Conservation (phyloP, 768 basidiomycete species). For the Terana coerulea region DNA sequence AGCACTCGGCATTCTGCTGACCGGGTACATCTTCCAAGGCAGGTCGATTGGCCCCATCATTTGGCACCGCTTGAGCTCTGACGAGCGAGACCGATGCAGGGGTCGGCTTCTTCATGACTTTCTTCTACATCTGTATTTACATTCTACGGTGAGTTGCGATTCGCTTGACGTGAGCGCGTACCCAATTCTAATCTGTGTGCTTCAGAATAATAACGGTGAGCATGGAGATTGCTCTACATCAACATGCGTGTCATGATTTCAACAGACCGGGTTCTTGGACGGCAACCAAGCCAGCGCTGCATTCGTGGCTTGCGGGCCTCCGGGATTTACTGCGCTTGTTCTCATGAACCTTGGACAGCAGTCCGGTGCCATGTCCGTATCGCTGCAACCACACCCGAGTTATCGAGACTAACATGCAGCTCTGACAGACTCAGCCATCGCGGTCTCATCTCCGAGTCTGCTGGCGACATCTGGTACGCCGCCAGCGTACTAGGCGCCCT, state of each 20-base stretch:
- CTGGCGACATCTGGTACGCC: conserved; percentile 45
- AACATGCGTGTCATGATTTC: not conserved
- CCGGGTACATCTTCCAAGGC: conserved; percentile 49
- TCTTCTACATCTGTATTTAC: conserved; percentile 48
- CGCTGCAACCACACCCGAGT: not conserved
- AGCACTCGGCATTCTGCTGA: conserved; percentile 38
- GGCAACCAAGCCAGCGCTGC: conserved; percentile 47
- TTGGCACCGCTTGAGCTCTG: not conserved
- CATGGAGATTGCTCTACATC: not conserved
- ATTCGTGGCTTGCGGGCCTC: conserved; percentile 46
- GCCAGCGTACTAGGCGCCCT: conserved; percentile 35
- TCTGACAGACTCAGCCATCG: conserved; percentile 15
- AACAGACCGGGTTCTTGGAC: conserved; percentile 42
- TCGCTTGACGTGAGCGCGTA: not conserved
- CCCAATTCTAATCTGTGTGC: not conserved
- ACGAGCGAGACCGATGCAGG: conserved; percentile 20
- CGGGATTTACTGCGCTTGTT: conserved; percentile 46
- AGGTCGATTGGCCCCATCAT: too few species aligned
- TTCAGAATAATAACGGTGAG: conserved; percentile 36
- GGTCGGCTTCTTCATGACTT: conserved; percentile 46
- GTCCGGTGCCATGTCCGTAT: conserved; percentile 34
- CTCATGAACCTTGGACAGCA: conserved; percentile 40
- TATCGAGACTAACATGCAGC: not conserved
- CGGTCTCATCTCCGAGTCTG: conserved; percentile 32
- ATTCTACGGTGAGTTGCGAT: conserved; percentile 35